phyloP scores from a whole-genome alignment of 2,329 filamentous ascomycete species.

The Calycina marina region DNA sequence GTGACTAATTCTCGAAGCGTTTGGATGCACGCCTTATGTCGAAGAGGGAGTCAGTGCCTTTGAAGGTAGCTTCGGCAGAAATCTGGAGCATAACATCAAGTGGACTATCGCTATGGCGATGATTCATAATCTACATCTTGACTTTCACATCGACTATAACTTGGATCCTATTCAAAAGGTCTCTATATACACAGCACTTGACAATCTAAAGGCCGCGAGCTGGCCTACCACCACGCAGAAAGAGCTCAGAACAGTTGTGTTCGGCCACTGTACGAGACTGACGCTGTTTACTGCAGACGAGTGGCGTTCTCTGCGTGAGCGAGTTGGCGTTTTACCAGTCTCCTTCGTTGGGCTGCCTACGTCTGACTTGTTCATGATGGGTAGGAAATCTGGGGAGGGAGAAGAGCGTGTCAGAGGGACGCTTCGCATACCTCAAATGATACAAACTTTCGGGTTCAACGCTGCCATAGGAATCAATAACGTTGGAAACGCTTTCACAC shows the following conservation, averaged over 20 bases:
- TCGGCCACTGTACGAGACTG: constrained; percentile 57
- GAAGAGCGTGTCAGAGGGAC: constrained; percentile 38
- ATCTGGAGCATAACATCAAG: too few species aligned
- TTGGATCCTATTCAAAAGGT: constrained; percentile 34
- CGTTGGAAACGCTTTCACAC: constrained; percentile 62
- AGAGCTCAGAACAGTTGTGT: constrained; percentile 33
- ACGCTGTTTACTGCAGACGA: constrained; percentile 37
- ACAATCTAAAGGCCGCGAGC: constrained; percentile 30
- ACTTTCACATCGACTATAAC: constrained; percentile 61
- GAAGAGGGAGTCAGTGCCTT: too few species aligned
- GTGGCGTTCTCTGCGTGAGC: constrained; percentile 32
- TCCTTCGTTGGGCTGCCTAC: constrained; percentile 56
- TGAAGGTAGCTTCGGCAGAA: too few species aligned
- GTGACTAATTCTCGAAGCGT: constrained; percentile 23
- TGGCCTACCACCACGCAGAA: constrained; percentile 29
- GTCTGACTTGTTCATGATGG: constrained; percentile 62
- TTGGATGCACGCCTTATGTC: constrained; percentile 59
- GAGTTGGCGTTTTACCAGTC: constrained; percentile 36
- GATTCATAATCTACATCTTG: constrained; percentile 38
- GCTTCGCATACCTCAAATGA: constrained; percentile 44
- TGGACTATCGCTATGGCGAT: constrained; percentile 46
- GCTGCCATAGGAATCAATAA: constrained; percentile 55
- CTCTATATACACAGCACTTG: constrained; percentile 38
- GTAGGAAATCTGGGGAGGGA: constrained; percentile 21
- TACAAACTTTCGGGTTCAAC: constrained; percentile 40